Evolutionary conservation across 2,329 filamentous ascomycete species (phyloP).

Genomic region (Coniochaeta hoffmannii): DNA sequence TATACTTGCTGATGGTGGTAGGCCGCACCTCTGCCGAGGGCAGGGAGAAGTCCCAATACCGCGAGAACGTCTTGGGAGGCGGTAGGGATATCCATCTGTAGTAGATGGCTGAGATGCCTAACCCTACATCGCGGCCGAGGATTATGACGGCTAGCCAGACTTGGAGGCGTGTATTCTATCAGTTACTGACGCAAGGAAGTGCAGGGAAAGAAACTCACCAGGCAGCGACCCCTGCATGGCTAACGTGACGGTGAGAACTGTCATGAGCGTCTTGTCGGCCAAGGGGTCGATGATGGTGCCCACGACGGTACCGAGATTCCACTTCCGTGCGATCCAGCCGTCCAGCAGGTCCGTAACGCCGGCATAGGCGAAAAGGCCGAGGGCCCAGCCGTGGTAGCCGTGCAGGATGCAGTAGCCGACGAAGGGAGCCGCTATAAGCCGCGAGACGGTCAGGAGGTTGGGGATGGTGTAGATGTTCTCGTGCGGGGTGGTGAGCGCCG

Average conservation of each 20-base stretch:
- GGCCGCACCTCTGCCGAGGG: constrained; percentile 80
- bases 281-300: constrained; percentile 93
- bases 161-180: constrained; percentile 21
- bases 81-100: constrained; percentile 94
- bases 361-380: constrained; percentile 86
- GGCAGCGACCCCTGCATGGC: constrained; percentile 78
- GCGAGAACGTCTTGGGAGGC: constrained; percentile 79
- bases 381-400: constrained; percentile 69
- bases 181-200: not conserved
- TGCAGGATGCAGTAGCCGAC: constrained; percentile 86
- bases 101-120: constrained; percentile 83
- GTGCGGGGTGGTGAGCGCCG: constrained; percentile 35
- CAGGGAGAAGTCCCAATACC: constrained; percentile 97
- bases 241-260: constrained; percentile 76
- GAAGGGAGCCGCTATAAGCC: constrained; percentile 73
- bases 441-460: constrained; percentile 83
- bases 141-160: constrained; percentile 88
- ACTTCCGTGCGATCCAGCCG: constrained; percentile 85
- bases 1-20: constrained; percentile 81
- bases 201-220: constrained; percentile 38
- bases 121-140: constrained; percentile 75
- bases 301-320: constrained; percentile 85
- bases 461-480: constrained; percentile 98
- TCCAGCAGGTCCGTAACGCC: constrained; percentile 88
- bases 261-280: constrained; percentile 97